Percentiles rank a stretch among this genome's conserved stretches.
These are phyloP conservation scores for Diversispora epigaea DNA, from an alignment of 192 early-diverging fungal species.

Conservation along the genomic window DNA sequence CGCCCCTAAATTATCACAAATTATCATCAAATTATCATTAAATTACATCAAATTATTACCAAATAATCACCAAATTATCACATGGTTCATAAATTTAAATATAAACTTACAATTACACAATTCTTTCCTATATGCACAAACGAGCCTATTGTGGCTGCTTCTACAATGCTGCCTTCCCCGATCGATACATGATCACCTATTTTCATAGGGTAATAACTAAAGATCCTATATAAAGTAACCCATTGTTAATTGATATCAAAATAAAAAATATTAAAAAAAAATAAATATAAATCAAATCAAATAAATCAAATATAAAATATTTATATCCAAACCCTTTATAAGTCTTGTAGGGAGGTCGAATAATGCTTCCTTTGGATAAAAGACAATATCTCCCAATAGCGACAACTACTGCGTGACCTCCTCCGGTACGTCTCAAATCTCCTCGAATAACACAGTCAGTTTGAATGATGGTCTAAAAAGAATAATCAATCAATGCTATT, in stretches of 20 bases:
- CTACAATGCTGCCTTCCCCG: conserved; percentile 84
- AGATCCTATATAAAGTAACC: conserved; percentile 53
- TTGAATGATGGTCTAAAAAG: conserved; percentile 85
- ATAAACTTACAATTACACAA: conserved; percentile 81
- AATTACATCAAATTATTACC: conserved; percentile 6
- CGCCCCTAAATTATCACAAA: conserved; percentile 59
- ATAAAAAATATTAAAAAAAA: background rate
- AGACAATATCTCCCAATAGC: conserved; percentile 91
- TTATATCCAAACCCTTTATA: conserved; percentile 72
- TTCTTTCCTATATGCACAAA: conserved; percentile 90
- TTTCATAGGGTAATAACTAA: conserved; percentile 97
- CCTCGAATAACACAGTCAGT: conserved; percentile 89
- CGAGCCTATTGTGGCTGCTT: conserved; percentile 89
- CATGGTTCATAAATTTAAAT: no score
- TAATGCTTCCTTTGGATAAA: conserved; percentile 69
- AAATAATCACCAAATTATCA: no score
- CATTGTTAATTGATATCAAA: background rate
- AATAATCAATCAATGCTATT: background rate
- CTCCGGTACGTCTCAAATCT: conserved; percentile 85
- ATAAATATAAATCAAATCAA: background rate
- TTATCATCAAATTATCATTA: conserved; percentile 1
- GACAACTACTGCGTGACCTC: conserved; percentile 83
- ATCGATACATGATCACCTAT: conserved; percentile 92
- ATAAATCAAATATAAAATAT: background rate
- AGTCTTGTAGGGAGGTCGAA: conserved; percentile 93